Base-by-base conservation (phyloP, 2,329 filamentous ascomycete species). In the Fusarium domesticum region DNA sequence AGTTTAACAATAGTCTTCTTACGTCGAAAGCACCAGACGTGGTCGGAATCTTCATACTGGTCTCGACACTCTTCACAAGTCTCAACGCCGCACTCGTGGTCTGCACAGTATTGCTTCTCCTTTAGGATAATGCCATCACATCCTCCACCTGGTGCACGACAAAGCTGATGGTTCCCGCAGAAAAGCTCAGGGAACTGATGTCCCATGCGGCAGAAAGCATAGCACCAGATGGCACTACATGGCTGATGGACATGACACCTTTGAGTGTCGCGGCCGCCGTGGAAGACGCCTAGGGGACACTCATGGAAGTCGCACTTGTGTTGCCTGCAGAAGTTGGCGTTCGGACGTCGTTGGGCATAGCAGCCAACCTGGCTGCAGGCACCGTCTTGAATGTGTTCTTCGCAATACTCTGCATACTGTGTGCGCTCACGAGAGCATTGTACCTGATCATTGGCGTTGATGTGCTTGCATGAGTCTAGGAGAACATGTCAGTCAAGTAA, bases 21-120 rank as follows among this genome's bases (percentile, higher is more conserved):
- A 55, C 56, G 56, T 3, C 37, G 35, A 12, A 23, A 34, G 2
- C 56, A 59, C 42, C 45, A 58, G 5, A 6, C 8, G 6, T 42
- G 49, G 3, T 5, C 11, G 3, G 18, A 11, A 25, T 16, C 10
- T 6, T 17, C 18, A 16, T 15, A 12, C 7, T 37, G 17, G 18
- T 59, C 56, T 18, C 44, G 42, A 11, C 6, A 14, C 10, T 25
- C 31, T 5, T 3, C 2, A 14, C 56, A 59, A 6, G 10, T 17
- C 2, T 3, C 10, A 3, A 45, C 19, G 3, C 30, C n/a, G 11
- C 56, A 59, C 14, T 38, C 25, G 18, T 59, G 56, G 14, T 45
- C 35, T 6, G 12, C 17, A 15, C 48, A 59, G n/a, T 28, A 54
- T 4, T 15, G 35, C 4, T 23, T 43, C 5, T 34, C 42, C 3